Evolutionary conservation across 495 filamentous ascomycete genomes (phyloP), one percentile per base, ranked within the genome.

Genomic region (Lophiotrema nucula): DNA sequence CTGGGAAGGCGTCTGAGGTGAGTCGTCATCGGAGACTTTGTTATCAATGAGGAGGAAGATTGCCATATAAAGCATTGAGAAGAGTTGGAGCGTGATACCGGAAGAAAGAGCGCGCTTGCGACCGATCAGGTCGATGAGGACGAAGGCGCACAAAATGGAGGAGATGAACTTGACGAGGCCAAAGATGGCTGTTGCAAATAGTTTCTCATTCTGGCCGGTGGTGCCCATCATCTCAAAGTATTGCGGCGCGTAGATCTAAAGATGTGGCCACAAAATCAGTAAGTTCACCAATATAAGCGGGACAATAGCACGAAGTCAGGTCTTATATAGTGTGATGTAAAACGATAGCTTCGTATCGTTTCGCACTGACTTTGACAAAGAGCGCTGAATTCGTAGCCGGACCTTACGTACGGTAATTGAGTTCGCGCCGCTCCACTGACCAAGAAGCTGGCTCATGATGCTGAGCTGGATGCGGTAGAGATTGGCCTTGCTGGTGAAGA

Each of bases 111-210:
- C 77, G 26, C 86, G 82, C 69, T 88, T 87, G 39, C 87, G 84
- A 4, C 87, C 86, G 60, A 88, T 84, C 45, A 86, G 76, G 57
- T 90, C 86, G 59, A 90, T 83, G 16, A 90, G 75, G 76, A 89
- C 88, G 12, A 88, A 72, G 6, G 85, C 84, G 64, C 85, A 88
- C 37, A 81, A 41, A 22, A 88, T 60, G 16, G 85, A 79, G 0
- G 85, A 79, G 8, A 79, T 67, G 52, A 89, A 77, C 57, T 90
- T 89, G 66, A 88, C 72, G 56, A 90, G 77, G 31, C 86, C 86
- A 49, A 88, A 88, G 25, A 90, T 77, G 15, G 79, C 86, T 5
- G 83, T 88, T 18, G 85, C 79, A 33, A 88, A 77, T 2, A 88
- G 77, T 25, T 77, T 79, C 60, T 86, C 81, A 39, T 82, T 80